phyloP scores from a whole-genome alignment of 2,329 filamentous ascomycete genomes.

The Claviceps purpurea region DNA sequence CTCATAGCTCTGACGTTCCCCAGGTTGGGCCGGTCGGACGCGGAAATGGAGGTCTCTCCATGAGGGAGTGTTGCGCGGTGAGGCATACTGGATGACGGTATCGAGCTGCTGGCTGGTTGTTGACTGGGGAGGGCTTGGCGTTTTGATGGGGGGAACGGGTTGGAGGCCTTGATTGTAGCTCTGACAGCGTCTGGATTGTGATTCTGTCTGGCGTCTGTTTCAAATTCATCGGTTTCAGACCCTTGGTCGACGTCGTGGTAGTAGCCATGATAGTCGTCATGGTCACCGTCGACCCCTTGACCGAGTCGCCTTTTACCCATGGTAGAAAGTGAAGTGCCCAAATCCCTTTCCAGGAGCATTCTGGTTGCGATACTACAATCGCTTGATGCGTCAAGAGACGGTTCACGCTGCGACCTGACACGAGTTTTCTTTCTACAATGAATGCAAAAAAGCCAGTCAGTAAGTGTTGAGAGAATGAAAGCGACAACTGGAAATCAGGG shows the following conservation, averaged over 20 bases:
- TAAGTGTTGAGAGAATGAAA: not conserved
- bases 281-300: not conserved
- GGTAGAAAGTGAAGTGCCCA: not conserved
- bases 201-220: constrained; percentile 11
- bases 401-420: not conserved
- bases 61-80: not conserved
- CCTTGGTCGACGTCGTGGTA: not conserved
- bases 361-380: not conserved
- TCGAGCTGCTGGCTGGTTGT: constrained; percentile 9
- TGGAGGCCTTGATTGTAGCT: not conserved
- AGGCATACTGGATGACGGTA: constrained; percentile 9
- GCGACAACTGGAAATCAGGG: not conserved
- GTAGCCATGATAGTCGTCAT: not conserved
- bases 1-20: not conserved
- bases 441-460: not conserved
- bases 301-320: not conserved
- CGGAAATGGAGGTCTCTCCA: no score
- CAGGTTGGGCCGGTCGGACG: not conserved
- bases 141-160: constrained; percentile 1
- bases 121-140: not conserved
- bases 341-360: not conserved
- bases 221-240: constrained; percentile 11
- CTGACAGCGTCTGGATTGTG: constrained; percentile 7
- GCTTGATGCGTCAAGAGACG: not conserved
- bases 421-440: not conserved